A percentile compares a stretch with the other conserved stretches of the same genome.
These are phyloP conservation scores for Penicillium parvum DNA, from an alignment of 495 filamentous ascomycete species.

Conservation along the genomic window DNA sequence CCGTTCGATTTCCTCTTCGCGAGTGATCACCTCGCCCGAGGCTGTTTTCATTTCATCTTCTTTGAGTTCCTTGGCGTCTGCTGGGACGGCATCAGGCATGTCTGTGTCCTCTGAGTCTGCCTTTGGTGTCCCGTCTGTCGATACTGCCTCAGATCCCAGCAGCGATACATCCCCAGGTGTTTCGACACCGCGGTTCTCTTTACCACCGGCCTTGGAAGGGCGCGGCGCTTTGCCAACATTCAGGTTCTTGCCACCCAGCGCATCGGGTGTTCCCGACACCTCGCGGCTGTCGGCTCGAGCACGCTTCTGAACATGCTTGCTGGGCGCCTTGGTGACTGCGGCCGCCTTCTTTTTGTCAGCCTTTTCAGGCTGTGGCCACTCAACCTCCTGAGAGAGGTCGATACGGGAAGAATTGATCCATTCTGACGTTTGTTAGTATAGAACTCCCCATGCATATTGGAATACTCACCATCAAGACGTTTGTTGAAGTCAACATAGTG, in stretches of 20 bases:
- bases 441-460: neutral
- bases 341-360: constrained; percentile 60
- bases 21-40: constrained; percentile 54
- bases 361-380: constrained; percentile 73
- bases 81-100: constrained; percentile 56
- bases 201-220: constrained; percentile 57
- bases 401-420: constrained; percentile 81
- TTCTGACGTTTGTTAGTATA: constrained; percentile 50
- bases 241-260: constrained; percentile 46
- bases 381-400: constrained; percentile 72
- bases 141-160: constrained; percentile 48
- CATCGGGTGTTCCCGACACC: constrained; percentile 54
- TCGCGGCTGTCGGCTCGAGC: constrained; percentile 52
- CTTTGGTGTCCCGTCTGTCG: constrained; percentile 51
- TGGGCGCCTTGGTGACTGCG: constrained; percentile 41
- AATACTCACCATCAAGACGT: constrained; percentile 68
- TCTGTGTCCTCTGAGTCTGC: constrained; percentile 59
- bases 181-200: constrained; percentile 52
- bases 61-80: constrained; percentile 41
- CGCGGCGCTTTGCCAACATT: constrained; percentile 44
- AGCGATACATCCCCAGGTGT: constrained; percentile 33
- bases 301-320: constrained; percentile 51
- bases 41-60: constrained; percentile 35
- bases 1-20: constrained; percentile 94
- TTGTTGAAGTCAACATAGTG: constrained; percentile 99